phyloP scores from a whole-genome alignment of 2,329 filamentous ascomycete genomes.

The Polytolypa hystricis region DNA sequence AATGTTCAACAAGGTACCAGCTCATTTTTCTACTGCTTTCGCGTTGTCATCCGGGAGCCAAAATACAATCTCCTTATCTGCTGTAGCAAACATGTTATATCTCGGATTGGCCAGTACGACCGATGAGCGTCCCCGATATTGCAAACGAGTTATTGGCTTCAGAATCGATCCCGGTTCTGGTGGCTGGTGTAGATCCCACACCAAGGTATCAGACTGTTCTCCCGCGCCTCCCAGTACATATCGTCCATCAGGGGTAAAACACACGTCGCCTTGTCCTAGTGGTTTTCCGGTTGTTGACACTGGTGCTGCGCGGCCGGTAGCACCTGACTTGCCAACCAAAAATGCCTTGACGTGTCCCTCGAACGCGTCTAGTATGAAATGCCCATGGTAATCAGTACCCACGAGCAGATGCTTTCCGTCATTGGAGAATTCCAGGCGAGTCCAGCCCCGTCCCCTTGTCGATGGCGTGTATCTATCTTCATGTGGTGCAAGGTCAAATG shows the following conservation, averaged over 20 bases:
- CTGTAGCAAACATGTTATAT: conserved; percentile 83
- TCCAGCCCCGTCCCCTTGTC: conserved; percentile 53
- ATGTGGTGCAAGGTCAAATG: conserved; percentile 59
- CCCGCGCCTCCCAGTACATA: conserved; percentile 74
- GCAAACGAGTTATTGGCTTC: conserved; percentile 28
- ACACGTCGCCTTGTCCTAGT: conserved; percentile 59
- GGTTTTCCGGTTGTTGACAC: conserved; percentile 44
- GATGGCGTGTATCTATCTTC: conserved; percentile 45
- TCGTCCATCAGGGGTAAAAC: conserved; percentile 79
- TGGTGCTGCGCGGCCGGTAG: conserved; percentile 39
- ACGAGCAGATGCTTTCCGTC: conserved; percentile 81
- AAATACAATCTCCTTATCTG: conserved; percentile 71
- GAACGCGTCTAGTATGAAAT: conserved; percentile 91
- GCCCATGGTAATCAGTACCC: conserved; percentile 70
- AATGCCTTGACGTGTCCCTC: conserved; percentile 68
- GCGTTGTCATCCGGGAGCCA: conserved; percentile 58
- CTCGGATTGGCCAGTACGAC: conserved; percentile 53
- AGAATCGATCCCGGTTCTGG: conserved; percentile 44
- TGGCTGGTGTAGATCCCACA: conserved; percentile 68
- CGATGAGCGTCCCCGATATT: conserved; percentile 43
- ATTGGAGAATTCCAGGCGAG: conserved; percentile 87
- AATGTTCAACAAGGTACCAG: too few relatives aligned
- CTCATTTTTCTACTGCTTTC: conserved; percentile 25
- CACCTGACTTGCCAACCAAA: conserved; percentile 41
- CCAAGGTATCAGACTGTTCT: conserved; percentile 57